Evolutionary conservation across 352 stramenopile genomes (phyloP).

Genomic region (Nothophytophthora sp.): DNA sequence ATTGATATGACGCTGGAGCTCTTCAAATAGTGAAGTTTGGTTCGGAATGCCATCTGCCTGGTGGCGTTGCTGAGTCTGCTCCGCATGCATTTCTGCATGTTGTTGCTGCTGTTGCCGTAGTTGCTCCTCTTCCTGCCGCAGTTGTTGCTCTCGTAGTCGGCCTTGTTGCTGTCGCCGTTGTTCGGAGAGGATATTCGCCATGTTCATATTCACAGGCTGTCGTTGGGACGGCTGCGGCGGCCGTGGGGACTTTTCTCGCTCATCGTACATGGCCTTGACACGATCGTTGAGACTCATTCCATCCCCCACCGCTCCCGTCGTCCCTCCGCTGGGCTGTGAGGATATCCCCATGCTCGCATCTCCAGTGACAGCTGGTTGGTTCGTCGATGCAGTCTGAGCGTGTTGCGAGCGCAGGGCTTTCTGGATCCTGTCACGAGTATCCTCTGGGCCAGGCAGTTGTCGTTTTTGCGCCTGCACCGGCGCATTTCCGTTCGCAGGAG

Average conservation of each 20-base stretch:
- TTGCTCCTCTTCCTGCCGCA: constrained; percentile 5
- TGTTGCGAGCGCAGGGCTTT: constrained; percentile 11
- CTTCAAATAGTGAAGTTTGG: background rate
- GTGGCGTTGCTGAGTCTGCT: background rate
- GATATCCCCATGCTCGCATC: background rate
- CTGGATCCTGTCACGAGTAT: constrained; percentile 7
- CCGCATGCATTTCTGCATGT: no score
- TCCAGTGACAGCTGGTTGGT: background rate
- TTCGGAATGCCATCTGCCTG: background rate
- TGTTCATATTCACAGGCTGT: constrained; percentile 12
- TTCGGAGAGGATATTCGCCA: constrained; percentile 10
- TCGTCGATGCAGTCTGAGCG: background rate
- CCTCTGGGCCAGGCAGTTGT: constrained; percentile 20
- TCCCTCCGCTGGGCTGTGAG: constrained; percentile 3
- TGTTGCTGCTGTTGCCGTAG: constrained; percentile 9
- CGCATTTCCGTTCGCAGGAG: background rate
- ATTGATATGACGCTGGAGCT: background rate
- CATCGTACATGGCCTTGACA: constrained; percentile 46
- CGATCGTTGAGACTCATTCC: constrained; percentile 48
- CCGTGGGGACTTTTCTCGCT: constrained; percentile 17
- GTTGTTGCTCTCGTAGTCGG: background rate
- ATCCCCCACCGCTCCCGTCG: constrained; percentile 8
- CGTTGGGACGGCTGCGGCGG: constrained; percentile 6
- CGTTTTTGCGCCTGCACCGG: constrained; percentile 30
- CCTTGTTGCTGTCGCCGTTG: no score